These are phyloP conservation scores for Podila epicladia DNA, from an alignment of 192 early-diverging fungal genomes.

Conservation along the genomic window DNA sequence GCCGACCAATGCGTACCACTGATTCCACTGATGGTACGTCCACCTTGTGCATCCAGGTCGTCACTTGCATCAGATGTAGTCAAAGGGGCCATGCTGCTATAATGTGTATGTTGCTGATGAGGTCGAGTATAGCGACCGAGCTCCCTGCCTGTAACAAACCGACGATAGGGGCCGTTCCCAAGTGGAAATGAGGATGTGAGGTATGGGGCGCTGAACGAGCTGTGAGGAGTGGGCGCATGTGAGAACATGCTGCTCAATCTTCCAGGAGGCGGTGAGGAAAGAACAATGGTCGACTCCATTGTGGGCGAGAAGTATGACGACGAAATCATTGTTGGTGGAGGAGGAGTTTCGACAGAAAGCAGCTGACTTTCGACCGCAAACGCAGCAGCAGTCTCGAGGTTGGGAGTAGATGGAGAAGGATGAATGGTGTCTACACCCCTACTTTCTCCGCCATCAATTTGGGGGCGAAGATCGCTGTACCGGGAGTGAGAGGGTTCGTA, in stretches of 20 bases:
- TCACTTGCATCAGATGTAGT: neutral
- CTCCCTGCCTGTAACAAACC: slow-evolving; percentile 34
- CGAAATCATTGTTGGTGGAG: slow-evolving; percentile 22
- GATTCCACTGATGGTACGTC: neutral
- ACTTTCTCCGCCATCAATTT: neutral
- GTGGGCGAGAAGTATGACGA: slow-evolving; percentile 38
- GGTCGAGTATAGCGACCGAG: neutral
- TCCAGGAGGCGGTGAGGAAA: slow-evolving; percentile 38
- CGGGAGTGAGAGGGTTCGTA: neutral
- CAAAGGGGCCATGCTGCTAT: neutral
- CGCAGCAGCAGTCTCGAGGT: neutral
- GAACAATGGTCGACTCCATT: slow-evolving; percentile 27
- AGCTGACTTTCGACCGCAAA: neutral
- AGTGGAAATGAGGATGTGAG: neutral
- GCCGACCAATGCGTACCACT: slow-evolving; percentile 19
- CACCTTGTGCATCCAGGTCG: slow-evolving; percentile 3
- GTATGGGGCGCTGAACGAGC: neutral
- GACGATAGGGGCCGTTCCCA: slow-evolving; percentile 19
- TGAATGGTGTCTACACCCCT: too few species aligned
- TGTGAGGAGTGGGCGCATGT: neutral
- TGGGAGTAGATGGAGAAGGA: neutral
- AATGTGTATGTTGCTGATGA: neutral
- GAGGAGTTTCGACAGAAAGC: neutral
- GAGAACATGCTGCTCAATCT: neutral
- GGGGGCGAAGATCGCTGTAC: neutral